Percentiles rank a stretch among this genome's conserved stretches.
phyloP scores from a whole-genome alignment of 1,139 yeast species.

The Yamadazyma triangularis region DNA sequence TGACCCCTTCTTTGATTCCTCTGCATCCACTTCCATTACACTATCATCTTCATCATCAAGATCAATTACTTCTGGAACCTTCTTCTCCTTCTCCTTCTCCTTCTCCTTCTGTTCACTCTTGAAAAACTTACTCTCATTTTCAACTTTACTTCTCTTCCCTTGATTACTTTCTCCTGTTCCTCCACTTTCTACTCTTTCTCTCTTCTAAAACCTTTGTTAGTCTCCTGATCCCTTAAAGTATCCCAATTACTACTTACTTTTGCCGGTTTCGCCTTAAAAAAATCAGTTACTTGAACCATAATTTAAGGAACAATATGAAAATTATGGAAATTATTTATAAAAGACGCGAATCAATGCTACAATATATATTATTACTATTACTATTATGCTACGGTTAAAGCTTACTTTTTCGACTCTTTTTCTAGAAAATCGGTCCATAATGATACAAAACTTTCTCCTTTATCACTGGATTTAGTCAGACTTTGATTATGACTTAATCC shows the following conservation, averaged over 20 bases:
- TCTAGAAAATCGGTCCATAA: constrained; percentile 89
- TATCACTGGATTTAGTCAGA: constrained; percentile 16
- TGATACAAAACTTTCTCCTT: constrained; percentile 71
- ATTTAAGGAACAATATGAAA: too few relatives aligned
- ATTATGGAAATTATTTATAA: not conserved
- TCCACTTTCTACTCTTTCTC: constrained; percentile 2
- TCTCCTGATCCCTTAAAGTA: not conserved
- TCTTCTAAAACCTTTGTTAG: constrained; percentile 5
- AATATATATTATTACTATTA: too few relatives aligned
- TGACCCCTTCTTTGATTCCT: too few relatives aligned
- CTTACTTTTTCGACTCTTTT: constrained; percentile 42
- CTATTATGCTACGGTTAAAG: too few relatives aligned
- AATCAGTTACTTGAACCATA: constrained; percentile 18
- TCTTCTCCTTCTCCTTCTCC: not conserved
- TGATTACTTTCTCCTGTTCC: constrained; percentile 2
- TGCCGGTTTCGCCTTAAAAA: constrained; percentile 9
- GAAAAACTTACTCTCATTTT: too few relatives aligned
- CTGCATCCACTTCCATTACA: too few relatives aligned
- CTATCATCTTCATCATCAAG: constrained; percentile 15
- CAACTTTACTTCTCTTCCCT: too few relatives aligned
- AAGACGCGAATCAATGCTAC: constrained; percentile 8
- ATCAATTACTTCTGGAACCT: constrained; percentile 14
- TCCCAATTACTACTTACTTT: too few relatives aligned
- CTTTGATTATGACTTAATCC: constrained; percentile 51
- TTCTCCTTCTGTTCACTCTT: too few relatives aligned